A percentile compares a stretch with the other conserved stretches of the same genome.
Evolutionary conservation across 495 filamentous ascomycete genomes (phyloP).

Genomic region (Beverwykella pulmonaria): DNA sequence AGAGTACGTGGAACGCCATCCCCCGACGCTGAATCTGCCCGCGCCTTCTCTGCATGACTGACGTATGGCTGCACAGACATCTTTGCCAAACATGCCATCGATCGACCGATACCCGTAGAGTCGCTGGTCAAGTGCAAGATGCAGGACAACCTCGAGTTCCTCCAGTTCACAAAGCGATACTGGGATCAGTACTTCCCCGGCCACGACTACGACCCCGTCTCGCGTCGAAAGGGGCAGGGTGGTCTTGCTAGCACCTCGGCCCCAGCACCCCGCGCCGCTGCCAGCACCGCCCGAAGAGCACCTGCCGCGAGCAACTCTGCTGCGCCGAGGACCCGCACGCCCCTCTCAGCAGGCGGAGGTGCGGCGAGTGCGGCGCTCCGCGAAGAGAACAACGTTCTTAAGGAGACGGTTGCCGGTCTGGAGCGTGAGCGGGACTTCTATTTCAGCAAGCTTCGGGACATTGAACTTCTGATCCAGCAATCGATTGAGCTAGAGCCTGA

Average conservation of each 20-base stretch:
- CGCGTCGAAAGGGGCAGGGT: conserved; percentile 77
- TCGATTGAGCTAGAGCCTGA: conserved; percentile 88
- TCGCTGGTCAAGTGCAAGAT: conserved; percentile 95
- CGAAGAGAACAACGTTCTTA: conserved; percentile 75
- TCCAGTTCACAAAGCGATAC: conserved; percentile 93
- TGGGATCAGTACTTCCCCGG: conserved; percentile 99
- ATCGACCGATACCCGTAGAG: conserved; percentile 85
- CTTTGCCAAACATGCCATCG: conserved; percentile 82
- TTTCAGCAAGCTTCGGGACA: conserved; percentile 96
- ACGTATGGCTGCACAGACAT: conserved; percentile 57
- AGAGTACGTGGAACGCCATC: conserved; percentile 64
- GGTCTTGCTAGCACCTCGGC: conserved; percentile 56
- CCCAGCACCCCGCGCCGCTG: conserved; percentile 50
- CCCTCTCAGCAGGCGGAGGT: conserved; percentile 52
- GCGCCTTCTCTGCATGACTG: not conserved
- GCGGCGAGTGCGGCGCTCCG: conserved; percentile 66
- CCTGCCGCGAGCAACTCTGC: conserved; percentile 64
- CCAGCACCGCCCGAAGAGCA: conserved; percentile 63
- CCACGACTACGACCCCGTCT: conserved; percentile 90
- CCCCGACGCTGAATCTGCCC: not conserved
- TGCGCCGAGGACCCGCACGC: conserved; percentile 44
- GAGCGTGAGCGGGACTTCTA: conserved; percentile 89
- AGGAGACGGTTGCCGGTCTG: conserved; percentile 52
- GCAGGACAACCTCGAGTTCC: conserved; percentile 99
- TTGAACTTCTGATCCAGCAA: conserved; percentile 89